A percentile compares a stretch with the other conserved stretches of the same genome.
These are phyloP conservation scores for Vitis hybrid DNA, from an alignment of 177 flowering plant species.

Conservation along the genomic window DNA sequence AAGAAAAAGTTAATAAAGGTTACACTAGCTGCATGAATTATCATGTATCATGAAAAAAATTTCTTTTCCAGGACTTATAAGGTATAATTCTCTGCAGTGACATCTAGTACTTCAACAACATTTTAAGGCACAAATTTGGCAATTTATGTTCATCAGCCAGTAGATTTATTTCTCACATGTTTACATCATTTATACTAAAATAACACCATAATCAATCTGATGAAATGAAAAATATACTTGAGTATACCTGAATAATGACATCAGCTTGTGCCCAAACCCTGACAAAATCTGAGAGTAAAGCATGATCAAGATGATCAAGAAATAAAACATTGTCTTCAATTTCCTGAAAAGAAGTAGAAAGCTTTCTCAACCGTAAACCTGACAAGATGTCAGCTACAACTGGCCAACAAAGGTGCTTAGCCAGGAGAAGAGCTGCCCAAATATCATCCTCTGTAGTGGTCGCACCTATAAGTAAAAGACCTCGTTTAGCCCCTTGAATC, in stretches of 20 bases:
- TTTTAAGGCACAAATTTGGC: no score
- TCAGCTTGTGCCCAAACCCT: constrained; percentile 54
- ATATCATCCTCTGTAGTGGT: constrained; percentile 76
- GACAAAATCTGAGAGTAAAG: constrained; percentile 62
- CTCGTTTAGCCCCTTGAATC: constrained; percentile 58
- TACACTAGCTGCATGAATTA: no score
- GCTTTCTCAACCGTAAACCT: constrained; percentile 75
- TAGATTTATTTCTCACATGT: no score
- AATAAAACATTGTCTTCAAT: constrained; percentile 47
- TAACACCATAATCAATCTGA: neutral
- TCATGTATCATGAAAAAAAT: no score
- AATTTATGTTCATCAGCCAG: no score
- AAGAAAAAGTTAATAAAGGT: no score
- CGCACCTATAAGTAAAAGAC: constrained; percentile 73
- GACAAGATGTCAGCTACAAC: constrained; percentile 85
- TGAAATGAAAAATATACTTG: neutral
- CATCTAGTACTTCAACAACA: no score
- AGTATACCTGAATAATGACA: constrained; percentile 77
- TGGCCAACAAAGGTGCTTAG: constrained; percentile 82
- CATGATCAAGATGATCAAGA: constrained; percentile 87
- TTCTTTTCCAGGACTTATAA: no score
- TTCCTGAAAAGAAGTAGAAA: constrained; percentile 39
- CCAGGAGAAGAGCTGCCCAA: constrained; percentile 84
- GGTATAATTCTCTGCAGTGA: no score
- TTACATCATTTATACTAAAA: no score